Base-by-base conservation (phyloP, 345 rosid species). In the Aethionema arabicum region DNA sequence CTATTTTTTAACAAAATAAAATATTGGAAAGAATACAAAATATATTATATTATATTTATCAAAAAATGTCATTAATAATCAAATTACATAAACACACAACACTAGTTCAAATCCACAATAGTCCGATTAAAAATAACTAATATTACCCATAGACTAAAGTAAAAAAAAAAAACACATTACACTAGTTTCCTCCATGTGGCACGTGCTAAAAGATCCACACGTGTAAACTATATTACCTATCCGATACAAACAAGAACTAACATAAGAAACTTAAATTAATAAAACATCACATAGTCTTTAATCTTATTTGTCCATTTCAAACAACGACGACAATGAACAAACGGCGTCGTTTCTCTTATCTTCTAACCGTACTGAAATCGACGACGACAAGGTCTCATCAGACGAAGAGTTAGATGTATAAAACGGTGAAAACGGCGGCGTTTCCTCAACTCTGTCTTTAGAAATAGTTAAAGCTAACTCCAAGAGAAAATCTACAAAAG, bases 401-500 rank as follows among this genome's bases (percentile, higher is more conserved):
- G 74, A 69, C 32, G 68, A 69, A 8, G 68, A 56, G 74, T 5
- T 47, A 7, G 63, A 62, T 13, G 63, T 55, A 39, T 69, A 49
- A 37, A 41, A 55, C 7, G 68, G 67, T 11, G 63, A 21, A 21
- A 21, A 69, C 33, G 58, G 29, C 3, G 53, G 65, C 49, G 54
- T 40, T 14, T 70, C 59, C 30, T 56, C 53, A 3, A 48, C 7
- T 27, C 61, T 46, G 43, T 62, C 58, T 47, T 55, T 62, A 31
- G 68, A 62, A 55, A 42, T 3, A 30, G 15, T 41, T 8, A 31
- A 39, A 4, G 47, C 41, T 30, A 63, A 43, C 58, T 57, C 39
- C 30, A 70, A 50, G 49, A 90, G 79, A 52, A 93, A 67, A 72
- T 93, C 97, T 11, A 84, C 76, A 56, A 93, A 93, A 5, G 97